These are phyloP conservation scores for Phytophthora pinifolia DNA, from an alignment of 352 stramenopile species.

Conservation along the genomic window DNA sequence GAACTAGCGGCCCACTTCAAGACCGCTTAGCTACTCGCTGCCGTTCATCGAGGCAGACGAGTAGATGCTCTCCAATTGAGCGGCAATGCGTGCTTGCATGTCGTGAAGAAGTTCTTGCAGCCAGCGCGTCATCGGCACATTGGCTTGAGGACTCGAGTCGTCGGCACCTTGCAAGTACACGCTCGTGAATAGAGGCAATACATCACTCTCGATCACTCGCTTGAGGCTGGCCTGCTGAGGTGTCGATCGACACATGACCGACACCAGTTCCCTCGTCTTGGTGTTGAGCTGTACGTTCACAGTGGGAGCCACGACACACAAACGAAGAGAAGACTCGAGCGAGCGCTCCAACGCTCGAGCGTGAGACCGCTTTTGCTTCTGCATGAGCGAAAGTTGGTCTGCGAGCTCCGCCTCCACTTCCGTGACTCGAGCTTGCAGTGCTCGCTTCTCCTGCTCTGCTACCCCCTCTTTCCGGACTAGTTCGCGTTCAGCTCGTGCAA, in stretches of 20 bases:
- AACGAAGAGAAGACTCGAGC: constrained; percentile 50
- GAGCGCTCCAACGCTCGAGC: constrained; percentile 34
- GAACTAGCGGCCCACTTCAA: constrained; percentile 18
- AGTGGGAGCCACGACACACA: constrained; percentile 81
- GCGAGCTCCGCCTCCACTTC: constrained; percentile 19
- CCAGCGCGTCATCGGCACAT: constrained; percentile 47
- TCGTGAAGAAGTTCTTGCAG: constrained; percentile 60
- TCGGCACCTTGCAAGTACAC: constrained; percentile 50
- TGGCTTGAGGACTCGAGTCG: constrained; percentile 20
- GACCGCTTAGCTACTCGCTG: constrained; percentile 3
- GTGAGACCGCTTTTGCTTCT: constrained; percentile 34
- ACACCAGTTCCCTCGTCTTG: constrained; percentile 2
- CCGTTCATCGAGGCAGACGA: constrained; percentile 7
- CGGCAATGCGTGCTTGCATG: constrained; percentile 72
- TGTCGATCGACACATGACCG: constrained; percentile 28
- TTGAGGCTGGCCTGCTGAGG: constrained; percentile 49
- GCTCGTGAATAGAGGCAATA: constrained; percentile 59
- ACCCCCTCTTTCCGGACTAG: constrained; percentile 6
- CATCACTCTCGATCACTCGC: constrained; percentile 58
- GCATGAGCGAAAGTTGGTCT: constrained; percentile 20
- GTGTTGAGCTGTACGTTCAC: constrained; percentile 78
- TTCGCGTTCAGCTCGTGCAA: background rate
- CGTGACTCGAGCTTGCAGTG: constrained; percentile 8
- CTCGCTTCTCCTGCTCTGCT: constrained; percentile 6
- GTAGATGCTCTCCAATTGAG: constrained; percentile 53